phyloP scores from a whole-genome alignment of 2,329 filamentous ascomycete genomes.

The Aspergillus fischeri region DNA sequence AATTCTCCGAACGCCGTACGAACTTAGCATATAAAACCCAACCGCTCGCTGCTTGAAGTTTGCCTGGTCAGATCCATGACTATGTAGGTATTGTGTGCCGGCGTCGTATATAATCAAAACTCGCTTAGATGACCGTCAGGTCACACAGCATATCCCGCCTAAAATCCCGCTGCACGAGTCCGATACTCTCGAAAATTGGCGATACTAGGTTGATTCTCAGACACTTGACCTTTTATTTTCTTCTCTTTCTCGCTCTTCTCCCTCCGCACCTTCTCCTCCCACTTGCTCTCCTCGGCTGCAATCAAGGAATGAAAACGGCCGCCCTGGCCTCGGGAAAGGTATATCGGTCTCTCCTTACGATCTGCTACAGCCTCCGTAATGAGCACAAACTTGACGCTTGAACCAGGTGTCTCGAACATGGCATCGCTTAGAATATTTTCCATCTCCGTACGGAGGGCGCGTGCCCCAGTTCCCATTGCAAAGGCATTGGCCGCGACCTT shows the following conservation, averaged over 20 bases:
- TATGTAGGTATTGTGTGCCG: neutral
- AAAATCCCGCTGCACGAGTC: constrained; percentile 31
- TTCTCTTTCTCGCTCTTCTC: constrained; percentile 30
- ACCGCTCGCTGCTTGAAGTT: constrained; percentile 2
- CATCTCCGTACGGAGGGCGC: constrained; percentile 75
- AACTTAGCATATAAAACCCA: neutral
- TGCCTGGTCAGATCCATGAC: neutral
- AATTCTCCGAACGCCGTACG: neutral
- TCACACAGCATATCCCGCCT: neutral
- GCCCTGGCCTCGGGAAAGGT: constrained; percentile 49
- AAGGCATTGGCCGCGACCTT: constrained; percentile 71
- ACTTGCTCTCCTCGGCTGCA: constrained; percentile 48
- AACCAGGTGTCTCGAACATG: constrained; percentile 72
- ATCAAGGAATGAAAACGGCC: constrained; percentile 49
- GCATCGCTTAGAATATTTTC: constrained; percentile 73
- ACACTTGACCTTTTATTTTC: constrained; percentile 13
- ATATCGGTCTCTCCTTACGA: constrained; percentile 54
- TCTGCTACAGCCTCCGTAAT: constrained; percentile 67
- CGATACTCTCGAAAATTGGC: constrained; percentile 45
- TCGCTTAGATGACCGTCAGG: neutral
- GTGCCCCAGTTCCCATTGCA: constrained; percentile 71
- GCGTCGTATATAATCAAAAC: neutral
- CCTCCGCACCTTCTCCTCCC: constrained; percentile 40
- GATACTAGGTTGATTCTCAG: constrained; percentile 14
- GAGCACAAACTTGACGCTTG: constrained; percentile 65